Evolutionary conservation across 306 rosid species (phyloP).

Genomic region (Morella rubra): DNA sequence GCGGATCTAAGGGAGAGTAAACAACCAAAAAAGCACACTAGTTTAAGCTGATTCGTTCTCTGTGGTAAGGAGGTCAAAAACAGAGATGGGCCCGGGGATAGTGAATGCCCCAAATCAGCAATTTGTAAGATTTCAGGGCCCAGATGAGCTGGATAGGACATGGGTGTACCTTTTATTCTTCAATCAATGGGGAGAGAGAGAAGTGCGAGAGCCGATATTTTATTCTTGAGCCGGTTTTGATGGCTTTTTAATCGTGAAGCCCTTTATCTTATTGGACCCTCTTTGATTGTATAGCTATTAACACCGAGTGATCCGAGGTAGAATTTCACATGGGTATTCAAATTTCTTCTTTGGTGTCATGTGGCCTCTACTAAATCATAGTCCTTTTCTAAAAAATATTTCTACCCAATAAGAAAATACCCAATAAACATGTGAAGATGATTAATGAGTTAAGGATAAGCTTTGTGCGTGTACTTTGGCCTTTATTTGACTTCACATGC

Average conservation of each 20-base stretch:
- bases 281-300: conserved; percentile 18
- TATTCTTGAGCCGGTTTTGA: neutral
- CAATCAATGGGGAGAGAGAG: neutral
- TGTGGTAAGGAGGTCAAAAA: conserved; percentile 15
- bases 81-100: conserved; percentile 14
- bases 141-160: conserved; percentile 40
- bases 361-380: conserved; percentile 6
- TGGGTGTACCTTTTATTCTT: conserved; percentile 17
- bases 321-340: conserved; percentile 28
- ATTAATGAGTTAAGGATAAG: conserved; percentile 9
- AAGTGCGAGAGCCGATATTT: neutral
- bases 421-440: conserved; percentile 1
- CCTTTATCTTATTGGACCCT: conserved; percentile 26
- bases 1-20: no score
- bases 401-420: no score
- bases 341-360: conserved; percentile 4
- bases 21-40: no score
- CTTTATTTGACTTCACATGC: conserved; percentile 49
- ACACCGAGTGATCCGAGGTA: conserved; percentile 30
- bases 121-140: conserved; percentile 13
- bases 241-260: neutral
- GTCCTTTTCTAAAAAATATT: no score
- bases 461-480: conserved; percentile 10
- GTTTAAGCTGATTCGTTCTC: neutral
- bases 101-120: conserved; percentile 6